Evolutionary conservation across 768 basidiomycete species (phyloP).

Genomic region (Lactarius trivialis): DNA sequence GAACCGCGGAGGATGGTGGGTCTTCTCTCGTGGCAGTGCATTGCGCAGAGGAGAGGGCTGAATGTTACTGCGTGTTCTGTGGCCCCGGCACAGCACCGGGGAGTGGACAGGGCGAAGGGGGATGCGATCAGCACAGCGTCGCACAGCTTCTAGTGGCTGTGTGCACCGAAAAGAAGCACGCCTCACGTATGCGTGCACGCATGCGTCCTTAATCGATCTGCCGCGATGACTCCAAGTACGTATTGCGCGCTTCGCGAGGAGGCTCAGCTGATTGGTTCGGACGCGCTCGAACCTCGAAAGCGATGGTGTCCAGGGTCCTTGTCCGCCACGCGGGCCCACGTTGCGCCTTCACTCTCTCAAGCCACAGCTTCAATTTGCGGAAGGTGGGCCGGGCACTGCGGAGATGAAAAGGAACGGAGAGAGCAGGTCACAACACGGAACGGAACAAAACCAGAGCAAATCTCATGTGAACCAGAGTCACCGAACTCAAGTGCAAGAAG

Average conservation of each 20-base stretch:
- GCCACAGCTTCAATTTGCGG: not conserved
- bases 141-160: slow-evolving; percentile 15
- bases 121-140: slow-evolving; percentile 10
- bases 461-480: not conserved
- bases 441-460: slow-evolving; percentile 5
- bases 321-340: not conserved
- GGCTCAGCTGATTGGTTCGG: slow-evolving; percentile 21
- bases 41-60: not conserved
- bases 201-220: slow-evolving; percentile 14
- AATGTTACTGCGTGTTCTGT: slow-evolving; percentile 2
- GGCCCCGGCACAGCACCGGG: slow-evolving; percentile 18
- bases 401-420: slow-evolving; percentile 4
- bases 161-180: slow-evolving; percentile 7
- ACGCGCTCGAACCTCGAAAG: slow-evolving; percentile 17
- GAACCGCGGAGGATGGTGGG: slow-evolving; percentile 1
- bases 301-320: slow-evolving; percentile 3
- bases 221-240: slow-evolving; percentile 11
- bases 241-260: slow-evolving; percentile 4
- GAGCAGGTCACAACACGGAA: not conserved
- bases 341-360: not conserved
- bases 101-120: not conserved
- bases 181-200: not conserved
- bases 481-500: not conserved
- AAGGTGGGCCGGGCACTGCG: slow-evolving; percentile 10
- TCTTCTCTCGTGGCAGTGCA: slow-evolving; percentile 13